Base-by-base conservation (phyloP, 495 filamentous ascomycete species). In the Aspergillus sparsus region DNA sequence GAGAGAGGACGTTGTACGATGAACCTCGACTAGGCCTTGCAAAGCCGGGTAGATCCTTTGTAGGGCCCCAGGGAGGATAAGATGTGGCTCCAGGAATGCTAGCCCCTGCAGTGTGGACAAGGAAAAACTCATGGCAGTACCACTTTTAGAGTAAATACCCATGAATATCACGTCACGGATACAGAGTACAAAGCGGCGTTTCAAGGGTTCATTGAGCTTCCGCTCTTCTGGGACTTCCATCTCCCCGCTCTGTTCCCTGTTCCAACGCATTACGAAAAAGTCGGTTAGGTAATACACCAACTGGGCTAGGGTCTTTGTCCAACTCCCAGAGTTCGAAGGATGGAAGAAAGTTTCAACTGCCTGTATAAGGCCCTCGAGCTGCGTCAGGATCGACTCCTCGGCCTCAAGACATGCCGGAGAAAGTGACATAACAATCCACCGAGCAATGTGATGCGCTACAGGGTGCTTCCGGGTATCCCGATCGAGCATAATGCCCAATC, bases 331-430 rank as follows among this genome's bases (percentile, higher is more conserved):
- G 71, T 99, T 99, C 10, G 95, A 98, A 15, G 94, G 94, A 63
- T 99, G 94, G 79, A 97, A 99, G 76, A 98, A 99, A 2, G 94
- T 99, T 70, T 99, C 94, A 47, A 98, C 89, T 12, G 91, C 95
- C 68, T 98, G 88, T 62, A 99, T 91, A 41, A 99, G 80, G 7
- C 92, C 94, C 70, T 99, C 95, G 2, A 99, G 84, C 60, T 88
- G 90, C 31, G 87, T 80, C 62, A 98, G 71, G 53, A 96, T 83
- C 1, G 93, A 97, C 60, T 88, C 86, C 44, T 85, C 80, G n/a
- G 84, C 77, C 47, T 90, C 85, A 18, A 96, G 77, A 68, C 90
- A 96, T 35, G 85, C 77, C 2, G 94, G 94, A 0, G 95, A 98
- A 34, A 99, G 74, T 3, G 92, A 97, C 84, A 92, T 90, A 41